Percentiles rank a stretch among this genome's conserved stretches.
These are phyloP conservation scores for Pyracantha coccinea DNA, from an alignment of 331 rosid species.

Conservation along the genomic window DNA sequence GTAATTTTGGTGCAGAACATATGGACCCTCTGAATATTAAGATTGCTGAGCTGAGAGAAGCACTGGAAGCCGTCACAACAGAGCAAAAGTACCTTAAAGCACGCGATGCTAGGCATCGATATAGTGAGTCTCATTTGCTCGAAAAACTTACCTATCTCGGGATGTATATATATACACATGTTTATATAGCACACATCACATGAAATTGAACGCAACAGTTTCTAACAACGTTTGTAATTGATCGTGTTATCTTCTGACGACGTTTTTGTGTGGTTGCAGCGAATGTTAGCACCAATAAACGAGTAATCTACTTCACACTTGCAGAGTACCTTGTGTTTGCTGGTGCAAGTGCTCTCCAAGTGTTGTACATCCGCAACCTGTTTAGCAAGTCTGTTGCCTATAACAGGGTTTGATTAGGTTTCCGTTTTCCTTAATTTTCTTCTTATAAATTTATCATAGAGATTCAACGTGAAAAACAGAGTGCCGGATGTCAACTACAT, in stretches of 20 bases:
- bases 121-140: slow-evolving; percentile 37
- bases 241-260: not conserved
- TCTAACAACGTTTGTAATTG: too few species aligned
- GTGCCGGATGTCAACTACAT: too few species aligned
- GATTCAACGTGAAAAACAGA: too few species aligned
- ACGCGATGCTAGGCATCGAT: slow-evolving; percentile 84
- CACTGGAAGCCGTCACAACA: slow-evolving; percentile 80
- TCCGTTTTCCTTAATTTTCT: not conserved
- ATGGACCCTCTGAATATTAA: slow-evolving; percentile 90
- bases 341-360: slow-evolving; percentile 67
- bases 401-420: slow-evolving; percentile 62
- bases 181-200: too few species aligned
- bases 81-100: slow-evolving; percentile 90
- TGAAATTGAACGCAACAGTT: too few species aligned
- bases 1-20: slow-evolving; percentile 58
- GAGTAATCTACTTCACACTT: slow-evolving; percentile 67
- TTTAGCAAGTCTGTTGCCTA: slow-evolving; percentile 87
- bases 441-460: not conserved
- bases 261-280: slow-evolving; percentile 31
- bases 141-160: too few species aligned
- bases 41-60: slow-evolving; percentile 96
- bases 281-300: slow-evolving; percentile 79
- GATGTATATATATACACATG: too few species aligned
- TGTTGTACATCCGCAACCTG: slow-evolving; percentile 73
- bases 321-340: slow-evolving; percentile 81